Base-by-base conservation (phyloP, 1,139 yeast genomes). In the Yamadazyma diospyri region DNA sequence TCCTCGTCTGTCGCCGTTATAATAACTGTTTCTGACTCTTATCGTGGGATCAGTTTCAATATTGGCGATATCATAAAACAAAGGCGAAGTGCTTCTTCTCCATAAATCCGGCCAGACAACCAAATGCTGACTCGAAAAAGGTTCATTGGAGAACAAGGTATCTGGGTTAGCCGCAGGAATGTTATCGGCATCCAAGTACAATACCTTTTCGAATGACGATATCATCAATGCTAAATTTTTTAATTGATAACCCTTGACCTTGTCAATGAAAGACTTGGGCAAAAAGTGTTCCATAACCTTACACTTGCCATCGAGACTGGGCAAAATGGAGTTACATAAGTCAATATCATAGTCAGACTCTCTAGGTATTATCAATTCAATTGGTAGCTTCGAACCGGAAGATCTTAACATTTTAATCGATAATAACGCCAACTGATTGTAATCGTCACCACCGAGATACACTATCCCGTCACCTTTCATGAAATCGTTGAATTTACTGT, bases 361-460 rank as follows among this genome's bases (percentile, higher is more conserved):
- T 23, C 48, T 43, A 5, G 68, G 67, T 7, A 63, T 39, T 17
- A 63, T 55, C 20, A 78, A 70, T 51, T 79, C 85, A 16, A 78
- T 69, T 0, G 85, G 85, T 34, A 78, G 51, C 23, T 62, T 61
- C 2, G 81, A 70, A 3, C 81, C 81, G 5, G 65, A 48, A 32
- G 66, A 62, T 48, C 86, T 62, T 34, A 78, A 53, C 24, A 75
- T 63, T 48, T 72, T 69, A 30, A 79, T 67, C n/a, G 79, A 71
- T 6, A 74, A 52, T 16, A 76, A 53, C 5, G 77, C 72, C 32
- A 78, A 61, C 53, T 79, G 76, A 41, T 78, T 65, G 50, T 69
- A 77, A 39, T 64, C 63, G 22, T 75, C 82, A 39, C 84, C 85
- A 21, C 82, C 85, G 34, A 79, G 69, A 45, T 75, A 73, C 4